Conservation (phyloP, 176 grass and related monocot species). For the Aegilops sharonensis region DNA sequence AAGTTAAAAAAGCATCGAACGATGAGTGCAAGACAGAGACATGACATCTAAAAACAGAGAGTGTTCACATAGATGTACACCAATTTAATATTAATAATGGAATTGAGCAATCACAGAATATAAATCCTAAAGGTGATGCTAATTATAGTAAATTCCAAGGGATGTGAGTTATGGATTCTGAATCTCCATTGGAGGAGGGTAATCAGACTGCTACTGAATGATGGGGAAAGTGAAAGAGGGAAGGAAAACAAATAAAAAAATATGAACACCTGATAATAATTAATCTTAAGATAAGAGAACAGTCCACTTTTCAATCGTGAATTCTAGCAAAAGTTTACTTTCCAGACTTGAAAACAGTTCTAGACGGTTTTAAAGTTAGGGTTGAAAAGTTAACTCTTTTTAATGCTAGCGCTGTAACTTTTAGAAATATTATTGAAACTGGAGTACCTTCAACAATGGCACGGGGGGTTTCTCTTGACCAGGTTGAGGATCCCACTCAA, state of each 20-base stretch:
- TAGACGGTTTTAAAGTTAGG: neutral
- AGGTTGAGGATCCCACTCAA: conserved; percentile 93
- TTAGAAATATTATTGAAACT: conserved; percentile 31
- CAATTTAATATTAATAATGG: neutral
- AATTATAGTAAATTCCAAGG: neutral
- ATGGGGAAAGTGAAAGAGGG: neutral
- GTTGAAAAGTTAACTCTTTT: neutral
- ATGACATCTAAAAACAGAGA: neutral
- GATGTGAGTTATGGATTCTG: neutral
- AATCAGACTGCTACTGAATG: neutral
- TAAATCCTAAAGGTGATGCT: neutral
- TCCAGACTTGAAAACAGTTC: neutral
- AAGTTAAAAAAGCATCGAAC: neutral
- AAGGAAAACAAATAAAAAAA: conserved; percentile 22
- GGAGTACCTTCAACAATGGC: conserved; percentile 76
- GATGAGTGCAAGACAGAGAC: neutral
- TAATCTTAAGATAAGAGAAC: neutral
- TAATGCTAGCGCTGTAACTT: neutral
- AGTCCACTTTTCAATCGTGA: neutral
- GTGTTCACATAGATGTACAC: neutral
- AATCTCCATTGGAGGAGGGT: neutral
- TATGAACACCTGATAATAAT: neutral
- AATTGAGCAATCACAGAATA: neutral
- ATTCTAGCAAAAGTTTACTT: neutral
- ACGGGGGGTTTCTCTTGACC: conserved; percentile 84